A percentile compares a stretch with the other conserved stretches of the same genome.
phyloP scores from a whole-genome alignment of 2,329 filamentous ascomycete species.

The Monosporascus sp. region DNA sequence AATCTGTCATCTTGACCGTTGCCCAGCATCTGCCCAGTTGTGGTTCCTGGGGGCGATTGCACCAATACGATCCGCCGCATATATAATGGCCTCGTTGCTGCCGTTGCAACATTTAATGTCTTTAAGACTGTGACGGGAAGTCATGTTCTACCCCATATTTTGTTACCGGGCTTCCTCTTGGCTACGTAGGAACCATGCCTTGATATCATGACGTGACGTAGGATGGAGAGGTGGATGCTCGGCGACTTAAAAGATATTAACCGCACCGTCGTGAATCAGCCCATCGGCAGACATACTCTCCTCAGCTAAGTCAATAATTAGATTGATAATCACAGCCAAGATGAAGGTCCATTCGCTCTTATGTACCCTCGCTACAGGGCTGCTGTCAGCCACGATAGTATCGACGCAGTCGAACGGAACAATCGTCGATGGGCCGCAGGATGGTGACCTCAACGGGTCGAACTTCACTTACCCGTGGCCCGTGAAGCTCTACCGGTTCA shows the following conservation, averaged over 20 bases:
- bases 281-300: too few relatives aligned
- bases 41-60: neutral
- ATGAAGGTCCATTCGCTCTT: conserved; percentile 15
- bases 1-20: neutral
- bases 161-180: too few relatives aligned
- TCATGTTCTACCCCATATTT: too few relatives aligned
- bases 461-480: conserved; percentile 51
- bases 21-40: neutral
- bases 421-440: conserved; percentile 33
- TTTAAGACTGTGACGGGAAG: neutral
- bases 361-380: conserved; percentile 8
- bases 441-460: conserved; percentile 41
- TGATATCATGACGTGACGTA: too few relatives aligned
- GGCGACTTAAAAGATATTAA: too few relatives aligned
- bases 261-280: too few relatives aligned
- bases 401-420: conserved; percentile 10
- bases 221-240: too few relatives aligned
- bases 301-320: too few relatives aligned
- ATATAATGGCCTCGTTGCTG: neutral
- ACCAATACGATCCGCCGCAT: neutral
- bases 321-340: neutral
- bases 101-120: neutral
- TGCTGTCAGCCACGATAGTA: conserved; percentile 6
- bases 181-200: too few relatives aligned
- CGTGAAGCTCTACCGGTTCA: conserved; percentile 42